Conservation (phyloP, 495 filamentous ascomycete species). For the Penicillium argentinense region DNA sequence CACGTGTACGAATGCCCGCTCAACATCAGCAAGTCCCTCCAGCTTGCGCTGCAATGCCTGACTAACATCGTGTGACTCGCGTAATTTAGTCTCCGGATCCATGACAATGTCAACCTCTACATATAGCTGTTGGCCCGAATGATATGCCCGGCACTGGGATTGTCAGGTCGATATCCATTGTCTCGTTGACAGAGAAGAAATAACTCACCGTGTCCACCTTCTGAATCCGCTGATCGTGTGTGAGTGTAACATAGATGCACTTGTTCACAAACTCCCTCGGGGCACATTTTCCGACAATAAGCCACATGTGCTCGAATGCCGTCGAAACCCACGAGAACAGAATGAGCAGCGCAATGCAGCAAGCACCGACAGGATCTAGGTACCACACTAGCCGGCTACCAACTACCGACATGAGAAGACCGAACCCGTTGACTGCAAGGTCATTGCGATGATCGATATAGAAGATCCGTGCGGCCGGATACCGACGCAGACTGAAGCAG, state of each 20-base stretch:
- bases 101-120: constrained; percentile 61
- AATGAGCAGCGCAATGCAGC: constrained; percentile 54
- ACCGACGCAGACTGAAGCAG: constrained; percentile 50
- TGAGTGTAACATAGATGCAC: constrained; percentile 56
- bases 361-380: constrained; percentile 55
- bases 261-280: constrained; percentile 55
- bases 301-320: constrained; percentile 57
- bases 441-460: constrained; percentile 58
- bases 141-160: constrained; percentile 45
- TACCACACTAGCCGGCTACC: constrained; percentile 55
- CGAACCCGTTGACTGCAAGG: constrained; percentile 55
- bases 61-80: constrained; percentile 53
- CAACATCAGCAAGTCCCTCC: constrained; percentile 52
- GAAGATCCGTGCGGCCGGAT: constrained; percentile 55
- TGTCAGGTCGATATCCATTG: neutral
- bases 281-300: constrained; percentile 54
- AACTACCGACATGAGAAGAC: constrained; percentile 53
- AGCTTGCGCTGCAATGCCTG: constrained; percentile 55
- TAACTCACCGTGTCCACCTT: constrained; percentile 51
- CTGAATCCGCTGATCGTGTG: constrained; percentile 49
- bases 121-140: constrained; percentile 55
- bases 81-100: constrained; percentile 49
- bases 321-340: constrained; percentile 55
- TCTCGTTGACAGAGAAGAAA: constrained; percentile 12
- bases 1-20: constrained; percentile 57